These are phyloP conservation scores for Vitis cinerea DNA, from an alignment of 164 flowering plant species.

Conservation along the genomic window DNA sequence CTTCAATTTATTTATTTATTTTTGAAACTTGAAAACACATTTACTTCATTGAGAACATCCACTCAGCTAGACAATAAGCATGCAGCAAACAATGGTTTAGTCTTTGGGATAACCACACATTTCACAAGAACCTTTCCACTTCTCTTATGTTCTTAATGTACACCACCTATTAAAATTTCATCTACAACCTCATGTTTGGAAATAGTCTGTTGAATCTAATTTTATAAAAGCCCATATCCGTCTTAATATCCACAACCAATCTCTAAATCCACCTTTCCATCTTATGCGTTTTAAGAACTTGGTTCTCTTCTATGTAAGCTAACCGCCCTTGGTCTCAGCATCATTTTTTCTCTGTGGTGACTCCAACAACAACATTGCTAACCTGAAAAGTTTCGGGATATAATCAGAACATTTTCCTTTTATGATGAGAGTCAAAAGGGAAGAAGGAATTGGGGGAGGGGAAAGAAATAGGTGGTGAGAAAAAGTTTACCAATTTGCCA, in stretches of 20 bases:
- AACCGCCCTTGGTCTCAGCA: slow-evolving; percentile 7
- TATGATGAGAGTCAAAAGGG: neutral
- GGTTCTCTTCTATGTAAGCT: neutral
- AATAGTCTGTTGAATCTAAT: neutral
- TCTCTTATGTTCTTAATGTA: too few species aligned
- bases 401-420: neutral
- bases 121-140: too few species aligned
- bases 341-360: slow-evolving; percentile 70
- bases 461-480: neutral
- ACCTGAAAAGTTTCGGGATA: slow-evolving; percentile 44
- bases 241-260: slow-evolving; percentile 18
- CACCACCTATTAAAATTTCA: neutral
- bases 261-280: slow-evolving; percentile 12
- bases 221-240: neutral
- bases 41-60: too few species aligned
- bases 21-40: too few species aligned
- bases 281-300: slow-evolving; percentile 8
- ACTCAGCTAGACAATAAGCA: too few species aligned
- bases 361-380: slow-evolving; percentile 96
- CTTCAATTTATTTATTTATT: too few species aligned
- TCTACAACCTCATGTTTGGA: neutral
- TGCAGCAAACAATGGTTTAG: too few species aligned
- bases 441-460: neutral
- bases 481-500: slow-evolving; percentile 72
- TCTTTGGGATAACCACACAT: too few species aligned